phyloP scores from a whole-genome alignment of 768 basidiomycete genomes.

The Tulasnella sp. region DNA sequence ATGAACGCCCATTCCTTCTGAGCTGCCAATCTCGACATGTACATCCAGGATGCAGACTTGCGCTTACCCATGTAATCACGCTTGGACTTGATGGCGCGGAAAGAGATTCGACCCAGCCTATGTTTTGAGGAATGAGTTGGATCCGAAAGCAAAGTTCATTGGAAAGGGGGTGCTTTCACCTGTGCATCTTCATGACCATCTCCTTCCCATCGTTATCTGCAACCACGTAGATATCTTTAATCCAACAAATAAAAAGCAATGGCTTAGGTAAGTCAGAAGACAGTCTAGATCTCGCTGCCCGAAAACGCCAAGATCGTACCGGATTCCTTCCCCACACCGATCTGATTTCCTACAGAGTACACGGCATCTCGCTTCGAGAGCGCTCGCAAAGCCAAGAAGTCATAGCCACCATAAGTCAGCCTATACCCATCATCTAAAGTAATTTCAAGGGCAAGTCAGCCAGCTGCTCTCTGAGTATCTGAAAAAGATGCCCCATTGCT shows the following conservation, averaged over 20 bases:
- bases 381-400: constrained; percentile 88
- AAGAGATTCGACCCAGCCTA: constrained; percentile 94
- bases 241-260: neutral
- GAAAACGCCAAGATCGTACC: constrained; percentile 37
- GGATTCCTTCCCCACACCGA: constrained; percentile 97
- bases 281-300: neutral
- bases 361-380: constrained; percentile 83
- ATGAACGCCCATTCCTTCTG: constrained; percentile 99
- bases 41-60: constrained; percentile 98
- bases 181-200: constrained; percentile 87
- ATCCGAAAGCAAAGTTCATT: no score
- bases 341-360: constrained; percentile 90
- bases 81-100: constrained; percentile 92
- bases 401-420: constrained; percentile 96
- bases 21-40: constrained; percentile 91
- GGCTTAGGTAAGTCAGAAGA: neutral
- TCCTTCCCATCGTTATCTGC: constrained; percentile 75
- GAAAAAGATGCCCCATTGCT: constrained; percentile 21
- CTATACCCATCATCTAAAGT: constrained; percentile 87
- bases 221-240: constrained; percentile 77
- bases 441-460: neutral
- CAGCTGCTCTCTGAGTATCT: neutral
- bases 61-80: constrained; percentile 93
- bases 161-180: no score
- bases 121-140: constrained; percentile 26